phyloP scores from a whole-genome alignment of 2,329 filamentous ascomycete genomes.

The Fusarium sp. region DNA sequence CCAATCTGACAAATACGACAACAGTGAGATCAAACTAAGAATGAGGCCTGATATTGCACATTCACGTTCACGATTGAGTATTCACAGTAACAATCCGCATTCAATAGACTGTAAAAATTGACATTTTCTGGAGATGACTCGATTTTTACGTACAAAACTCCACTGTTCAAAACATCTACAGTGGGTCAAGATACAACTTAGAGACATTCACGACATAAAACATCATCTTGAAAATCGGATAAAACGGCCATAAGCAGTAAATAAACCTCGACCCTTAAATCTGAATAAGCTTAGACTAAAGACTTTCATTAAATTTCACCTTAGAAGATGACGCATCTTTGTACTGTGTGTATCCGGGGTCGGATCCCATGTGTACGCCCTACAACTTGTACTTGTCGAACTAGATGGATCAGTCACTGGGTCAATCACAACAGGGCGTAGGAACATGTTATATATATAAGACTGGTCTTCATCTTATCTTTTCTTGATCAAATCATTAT shows the following conservation, averaged over 20 bases:
- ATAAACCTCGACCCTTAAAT: neutral
- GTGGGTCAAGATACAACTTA: slow-evolving; percentile 23
- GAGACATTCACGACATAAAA: neutral
- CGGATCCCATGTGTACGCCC: slow-evolving; percentile 33
- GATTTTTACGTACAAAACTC: slow-evolving; percentile 39
- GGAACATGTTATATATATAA: neutral
- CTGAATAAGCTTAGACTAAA: neutral
- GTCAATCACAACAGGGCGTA: slow-evolving; percentile 38
- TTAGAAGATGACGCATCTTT: neutral
- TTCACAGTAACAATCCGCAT: too few species aligned
- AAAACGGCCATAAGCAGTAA: slow-evolving; percentile 2
- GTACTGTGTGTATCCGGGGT: slow-evolving; percentile 12
- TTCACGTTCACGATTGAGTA: too few species aligned
- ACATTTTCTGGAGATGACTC: slow-evolving; percentile 8
- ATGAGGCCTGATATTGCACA: neutral
- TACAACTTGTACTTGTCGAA: slow-evolving; percentile 41
- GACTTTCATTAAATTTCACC: neutral
- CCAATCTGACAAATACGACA: slow-evolving; percentile 15
- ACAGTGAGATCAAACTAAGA: neutral
- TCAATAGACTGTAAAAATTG: too few species aligned
- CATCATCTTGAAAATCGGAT: slow-evolving; percentile 16
- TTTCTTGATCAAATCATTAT: neutral
- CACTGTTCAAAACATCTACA: slow-evolving; percentile 22
- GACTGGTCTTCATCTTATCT: neutral
- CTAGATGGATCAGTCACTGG: slow-evolving; percentile 35